Base-by-base conservation (phyloP, 1,284 basidiomycete species). In the Cryptococcus depauperatus region DNA sequence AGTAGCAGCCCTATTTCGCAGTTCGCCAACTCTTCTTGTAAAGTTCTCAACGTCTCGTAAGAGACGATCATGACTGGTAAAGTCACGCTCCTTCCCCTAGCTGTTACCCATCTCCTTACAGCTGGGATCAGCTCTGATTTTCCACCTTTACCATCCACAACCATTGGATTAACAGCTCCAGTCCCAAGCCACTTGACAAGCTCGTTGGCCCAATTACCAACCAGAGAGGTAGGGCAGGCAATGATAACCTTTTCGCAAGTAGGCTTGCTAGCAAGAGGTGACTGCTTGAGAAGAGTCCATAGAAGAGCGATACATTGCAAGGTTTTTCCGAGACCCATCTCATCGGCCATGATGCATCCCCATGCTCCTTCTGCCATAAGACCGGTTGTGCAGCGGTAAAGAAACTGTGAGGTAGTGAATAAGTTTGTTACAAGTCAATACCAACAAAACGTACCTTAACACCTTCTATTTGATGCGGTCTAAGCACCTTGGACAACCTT, bases 41-140 rank as follows among this genome's bases (percentile, higher is more conserved):
- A 73, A 2, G 83, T 83, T n/a, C 91, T 81, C 40, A 99, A 76
- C 0, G 91, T 96, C 68, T 99, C 93, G 59, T 99, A 99, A 0
- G 95, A 98, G 1, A 96, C 93, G 56, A 99, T 97, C 88, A 98
- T 90, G 37, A 98, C 93, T 91, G 90, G 91, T 51, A 90, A 82
- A 3, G 86, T 84, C 41, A 95, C 83, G 58, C 85, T 88, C 48
- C 90, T 76, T 14, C 91, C 92, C 28, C 76, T 75, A 19, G 89
- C 85, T 33, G 83, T 78, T 7, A 88, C 85, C 91, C 91, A 96
- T 51, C 86, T 77, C 19, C 79, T 78, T 11, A 96, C 86, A 51
- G 78, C 83, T 51, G 77, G 79, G 16, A 89, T 75, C 37, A 92
- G 72, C 40, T 86, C 85, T 1, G 80, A 78, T 61, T 89, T 91